These are phyloP conservation scores for Myxozyma monticola DNA, from an alignment of 805 yeast species.

Conservation along the genomic window DNA sequence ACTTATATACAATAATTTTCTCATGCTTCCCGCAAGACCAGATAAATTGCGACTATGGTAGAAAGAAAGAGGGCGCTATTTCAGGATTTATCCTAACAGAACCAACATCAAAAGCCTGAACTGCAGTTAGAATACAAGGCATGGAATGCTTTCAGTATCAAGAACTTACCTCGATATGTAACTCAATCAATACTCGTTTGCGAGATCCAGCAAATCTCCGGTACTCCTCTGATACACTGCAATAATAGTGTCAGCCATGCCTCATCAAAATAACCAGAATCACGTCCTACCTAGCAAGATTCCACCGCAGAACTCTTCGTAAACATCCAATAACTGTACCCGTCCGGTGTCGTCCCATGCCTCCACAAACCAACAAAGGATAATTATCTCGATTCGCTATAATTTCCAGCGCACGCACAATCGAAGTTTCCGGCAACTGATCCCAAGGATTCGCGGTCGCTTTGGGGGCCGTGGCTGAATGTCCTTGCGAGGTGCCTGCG, in stretches of 20 bases:
- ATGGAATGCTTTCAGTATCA: too few species aligned
- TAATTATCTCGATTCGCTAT: conserved; percentile 71
- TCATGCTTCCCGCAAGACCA: too few species aligned
- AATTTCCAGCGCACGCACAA: conserved; percentile 73
- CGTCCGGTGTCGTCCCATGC: conserved; percentile 97
- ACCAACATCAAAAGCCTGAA: conserved; percentile 30
- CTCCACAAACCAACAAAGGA: conserved; percentile 90
- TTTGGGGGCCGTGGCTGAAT: conserved; percentile 1
- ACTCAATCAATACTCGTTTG: conserved; percentile 87
- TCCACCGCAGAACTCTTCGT: conserved; percentile 95
- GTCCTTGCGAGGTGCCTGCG: conserved; percentile 1
- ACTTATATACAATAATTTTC: neutral
- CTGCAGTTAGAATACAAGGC: too few species aligned
- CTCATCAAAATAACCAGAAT: neutral
- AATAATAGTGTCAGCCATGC: neutral
- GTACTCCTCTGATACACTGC: conserved; percentile 86
- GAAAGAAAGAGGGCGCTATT: conserved; percentile 30
- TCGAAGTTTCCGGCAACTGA: conserved; percentile 79
- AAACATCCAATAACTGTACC: conserved; percentile 96
- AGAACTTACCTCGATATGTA: conserved; percentile 65
- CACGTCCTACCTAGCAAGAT: conserved; percentile 55
- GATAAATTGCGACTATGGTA: conserved; percentile 2
- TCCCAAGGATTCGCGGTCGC: conserved; percentile 85
- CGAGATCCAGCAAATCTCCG: conserved; percentile 89
- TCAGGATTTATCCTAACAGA: conserved; percentile 25